Conservation (phyloP, 306 rosid species). For the Amphicarpaea edgeworthii region DNA sequence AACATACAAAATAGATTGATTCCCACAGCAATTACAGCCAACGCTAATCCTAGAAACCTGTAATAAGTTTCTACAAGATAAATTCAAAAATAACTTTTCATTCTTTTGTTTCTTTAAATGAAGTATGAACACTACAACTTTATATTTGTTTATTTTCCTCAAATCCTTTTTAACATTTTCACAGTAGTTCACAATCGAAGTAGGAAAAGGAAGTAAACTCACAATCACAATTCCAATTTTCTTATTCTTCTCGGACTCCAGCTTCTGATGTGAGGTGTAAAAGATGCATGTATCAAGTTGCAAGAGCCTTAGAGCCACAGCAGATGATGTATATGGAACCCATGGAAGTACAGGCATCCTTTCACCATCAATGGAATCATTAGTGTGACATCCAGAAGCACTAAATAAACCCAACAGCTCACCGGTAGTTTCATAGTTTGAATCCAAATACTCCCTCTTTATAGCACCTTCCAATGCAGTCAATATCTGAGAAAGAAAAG, state of each 20-base stretch:
- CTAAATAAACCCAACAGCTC: slow-evolving; percentile 61
- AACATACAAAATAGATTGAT: background rate
- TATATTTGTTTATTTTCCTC: no score
- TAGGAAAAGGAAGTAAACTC: slow-evolving; percentile 48
- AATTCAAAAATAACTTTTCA: no score
- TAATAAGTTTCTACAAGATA: no score
- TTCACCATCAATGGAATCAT: slow-evolving; percentile 42
- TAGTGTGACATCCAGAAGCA: slow-evolving; percentile 45
- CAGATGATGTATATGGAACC: slow-evolving; percentile 77
- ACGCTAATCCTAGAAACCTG: no score
- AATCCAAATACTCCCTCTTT: slow-evolving; percentile 64
- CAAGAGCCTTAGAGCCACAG: slow-evolving; percentile 76
- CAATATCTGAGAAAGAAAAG: slow-evolving; percentile 60
- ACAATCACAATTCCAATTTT: slow-evolving; percentile 54
- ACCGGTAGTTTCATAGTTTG: slow-evolving; percentile 63
- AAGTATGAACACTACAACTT: no score
- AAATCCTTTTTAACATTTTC: no score
- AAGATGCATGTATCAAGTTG: slow-evolving; percentile 69
- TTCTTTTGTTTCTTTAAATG: no score
- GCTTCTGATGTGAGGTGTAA: slow-evolving; percentile 60
- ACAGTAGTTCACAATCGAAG: background rate
- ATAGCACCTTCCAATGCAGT: slow-evolving; percentile 68
- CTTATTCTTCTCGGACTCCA: slow-evolving; percentile 58
- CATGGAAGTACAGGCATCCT: slow-evolving; percentile 68
- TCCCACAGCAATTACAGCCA: slow-evolving; percentile 3